Percentiles rank a stretch among this genome's conserved stretches.
These are phyloP conservation scores for Beta corolliflora DNA, from an alignment of 179 eudicot species.

Conservation along the genomic window DNA sequence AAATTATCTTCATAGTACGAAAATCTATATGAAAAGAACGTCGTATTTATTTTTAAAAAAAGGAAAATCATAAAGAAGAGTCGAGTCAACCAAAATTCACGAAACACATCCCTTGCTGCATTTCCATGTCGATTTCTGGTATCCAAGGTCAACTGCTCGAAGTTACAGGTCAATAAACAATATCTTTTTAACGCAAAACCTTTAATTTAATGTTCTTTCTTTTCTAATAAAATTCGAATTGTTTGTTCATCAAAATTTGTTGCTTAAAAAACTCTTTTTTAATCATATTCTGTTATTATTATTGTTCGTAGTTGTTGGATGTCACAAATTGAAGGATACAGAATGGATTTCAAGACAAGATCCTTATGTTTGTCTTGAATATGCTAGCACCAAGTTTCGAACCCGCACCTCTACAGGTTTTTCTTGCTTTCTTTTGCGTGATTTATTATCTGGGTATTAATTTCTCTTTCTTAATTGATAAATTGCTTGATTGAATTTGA, in stretches of 20 bases:
- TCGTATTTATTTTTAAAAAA: no score
- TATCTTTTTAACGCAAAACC: not conserved
- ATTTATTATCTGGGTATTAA: no score
- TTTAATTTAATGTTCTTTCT: not conserved
- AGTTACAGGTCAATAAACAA: slow-evolving; percentile 44
- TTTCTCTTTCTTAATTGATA: no score
- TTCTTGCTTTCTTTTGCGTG: not conserved
- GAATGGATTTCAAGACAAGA: slow-evolving; percentile 98
- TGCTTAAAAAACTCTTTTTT: not conserved
- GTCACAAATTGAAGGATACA: slow-evolving; percentile 83
- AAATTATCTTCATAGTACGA: no score
- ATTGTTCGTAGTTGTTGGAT: slow-evolving; percentile 59
- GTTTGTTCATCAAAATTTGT: not conserved
- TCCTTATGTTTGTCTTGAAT: slow-evolving; percentile 87
- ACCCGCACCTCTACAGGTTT: slow-evolving; percentile 78
- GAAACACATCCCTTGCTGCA: slow-evolving; percentile 11
- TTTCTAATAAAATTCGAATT: not conserved
- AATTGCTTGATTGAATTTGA: not conserved
- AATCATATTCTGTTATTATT: not conserved
- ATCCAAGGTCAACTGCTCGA: slow-evolving; percentile 54
- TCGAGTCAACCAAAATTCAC: not conserved
- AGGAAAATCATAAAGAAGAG: not conserved
- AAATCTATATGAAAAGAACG: no score
- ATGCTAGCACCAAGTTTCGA: slow-evolving; percentile 67
- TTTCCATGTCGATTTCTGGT: slow-evolving; percentile 45